Evolutionary conservation across 345 rosid genomes (phyloP).

Genomic region (Balakata baccata): DNA sequence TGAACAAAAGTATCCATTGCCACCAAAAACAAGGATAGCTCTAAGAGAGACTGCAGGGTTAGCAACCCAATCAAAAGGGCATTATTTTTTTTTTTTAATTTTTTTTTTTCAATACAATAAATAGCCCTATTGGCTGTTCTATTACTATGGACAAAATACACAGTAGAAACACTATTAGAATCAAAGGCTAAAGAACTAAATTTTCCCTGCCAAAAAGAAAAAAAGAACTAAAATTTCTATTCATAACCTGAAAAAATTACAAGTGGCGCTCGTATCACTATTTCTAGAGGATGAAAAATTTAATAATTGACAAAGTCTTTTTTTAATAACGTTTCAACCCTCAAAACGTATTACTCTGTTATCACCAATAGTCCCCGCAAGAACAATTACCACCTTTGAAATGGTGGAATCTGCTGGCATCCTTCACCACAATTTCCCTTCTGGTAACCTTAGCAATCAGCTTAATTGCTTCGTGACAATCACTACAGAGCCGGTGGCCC

Average conservation of each 20-base stretch:
- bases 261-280: background rate
- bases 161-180: no score
- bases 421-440: slow-evolving; percentile 71
- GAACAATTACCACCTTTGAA: slow-evolving; percentile 74
- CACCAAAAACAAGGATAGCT: no score
- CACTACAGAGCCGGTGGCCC: slow-evolving; percentile 72
- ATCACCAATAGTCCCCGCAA: slow-evolving; percentile 91
- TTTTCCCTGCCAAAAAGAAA: no score
- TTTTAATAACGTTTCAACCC: background rate
- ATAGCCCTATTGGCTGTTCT: no score
- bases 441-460: slow-evolving; percentile 47
- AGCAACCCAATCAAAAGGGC: no score
- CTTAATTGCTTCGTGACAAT: slow-evolving; percentile 73
- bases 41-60: no score
- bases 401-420: slow-evolving; percentile 77
- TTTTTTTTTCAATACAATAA: no score
- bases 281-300: background rate
- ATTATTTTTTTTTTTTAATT: no score
- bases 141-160: no score
- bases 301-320: background rate
- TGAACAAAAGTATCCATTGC: no score
- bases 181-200: no score
- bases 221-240: no score
- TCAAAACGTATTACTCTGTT: background rate
- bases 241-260: background rate